phyloP scores from a whole-genome alignment of 2,329 filamentous ascomycete species.

The Claviceps pusilla region DNA sequence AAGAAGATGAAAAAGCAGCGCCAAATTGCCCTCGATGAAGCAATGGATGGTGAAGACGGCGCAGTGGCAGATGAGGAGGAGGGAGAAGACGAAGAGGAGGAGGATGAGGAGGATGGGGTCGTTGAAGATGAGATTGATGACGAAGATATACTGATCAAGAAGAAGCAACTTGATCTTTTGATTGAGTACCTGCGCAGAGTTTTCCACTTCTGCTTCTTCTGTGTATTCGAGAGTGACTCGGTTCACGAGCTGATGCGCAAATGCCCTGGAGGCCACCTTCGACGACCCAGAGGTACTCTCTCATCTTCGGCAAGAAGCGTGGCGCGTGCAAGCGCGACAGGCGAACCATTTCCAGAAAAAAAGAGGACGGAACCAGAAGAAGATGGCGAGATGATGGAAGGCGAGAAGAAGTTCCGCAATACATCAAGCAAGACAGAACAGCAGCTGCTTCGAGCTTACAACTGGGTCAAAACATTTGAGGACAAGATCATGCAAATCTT shows the following conservation, averaged over 20 bases:
- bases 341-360: constrained; percentile 71
- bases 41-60: constrained; percentile 49
- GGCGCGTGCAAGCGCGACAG: constrained; percentile 67
- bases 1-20: constrained; percentile 49
- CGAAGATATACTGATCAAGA: constrained; percentile 76
- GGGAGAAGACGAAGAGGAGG: constrained; percentile 30
- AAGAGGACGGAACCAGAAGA: constrained; percentile 55
- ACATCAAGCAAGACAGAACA: constrained; percentile 67
- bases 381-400: constrained; percentile 33
- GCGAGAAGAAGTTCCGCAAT: constrained; percentile 59
- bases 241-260: constrained; percentile 91
- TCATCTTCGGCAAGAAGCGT: constrained; percentile 72
- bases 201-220: constrained; percentile 99
- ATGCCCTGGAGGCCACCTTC: constrained; percentile 92
- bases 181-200: constrained; percentile 94
- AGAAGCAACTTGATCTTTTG: constrained; percentile 90
- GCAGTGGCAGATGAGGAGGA: constrained; percentile 51
- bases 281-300: constrained; percentile 73
- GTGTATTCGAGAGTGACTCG: constrained; percentile 95
- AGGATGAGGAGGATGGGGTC: constrained; percentile 66
- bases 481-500: constrained; percentile 89
- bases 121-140: constrained; percentile 82
- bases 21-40: constrained; percentile 45
- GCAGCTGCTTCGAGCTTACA: constrained; percentile 86
- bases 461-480: constrained; percentile 98